Conservation (phyloP, 2,329 filamentous ascomycete species). For the Escovopsis sp. region DNA sequence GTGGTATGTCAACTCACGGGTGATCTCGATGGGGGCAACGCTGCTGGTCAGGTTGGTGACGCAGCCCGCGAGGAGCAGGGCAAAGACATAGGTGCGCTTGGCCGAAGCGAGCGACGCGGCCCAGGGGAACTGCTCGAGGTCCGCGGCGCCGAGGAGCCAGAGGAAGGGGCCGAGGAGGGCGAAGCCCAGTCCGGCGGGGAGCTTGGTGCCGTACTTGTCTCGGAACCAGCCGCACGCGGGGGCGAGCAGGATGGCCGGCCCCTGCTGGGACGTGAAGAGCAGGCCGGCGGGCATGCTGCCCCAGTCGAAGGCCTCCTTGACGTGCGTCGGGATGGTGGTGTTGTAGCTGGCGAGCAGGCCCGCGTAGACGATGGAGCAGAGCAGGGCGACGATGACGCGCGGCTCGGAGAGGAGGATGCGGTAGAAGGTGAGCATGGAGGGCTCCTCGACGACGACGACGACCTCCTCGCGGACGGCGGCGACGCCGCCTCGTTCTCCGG, state of each 20-base stretch:
- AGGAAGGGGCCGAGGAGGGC: background rate
- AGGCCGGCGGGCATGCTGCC: constrained; percentile 1
- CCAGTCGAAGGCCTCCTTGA: background rate
- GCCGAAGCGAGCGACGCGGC: background rate
- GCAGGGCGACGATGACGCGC: background rate
- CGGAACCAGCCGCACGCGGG: background rate
- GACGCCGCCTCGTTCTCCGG: too few relatives aligned
- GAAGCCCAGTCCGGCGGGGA: background rate
- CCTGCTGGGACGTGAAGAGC: background rate
- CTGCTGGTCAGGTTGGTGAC: background rate
- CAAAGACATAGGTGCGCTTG: background rate
- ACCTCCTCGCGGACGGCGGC: background rate
- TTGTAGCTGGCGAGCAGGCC: constrained; percentile 1
- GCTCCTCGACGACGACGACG: background rate
- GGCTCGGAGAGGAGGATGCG: background rate
- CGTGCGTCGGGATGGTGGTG: constrained; percentile 1
- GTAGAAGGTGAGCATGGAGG: background rate
- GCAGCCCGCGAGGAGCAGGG: background rate
- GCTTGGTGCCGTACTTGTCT: background rate
- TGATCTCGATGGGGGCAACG: background rate
- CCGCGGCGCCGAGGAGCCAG: constrained; percentile 1
- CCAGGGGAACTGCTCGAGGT: constrained; percentile 1
- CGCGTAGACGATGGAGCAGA: background rate
- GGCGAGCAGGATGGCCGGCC: background rate
- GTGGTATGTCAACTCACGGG: background rate